Base-by-base conservation (phyloP, 805 yeast species). In the Spathaspora boniae region DNA sequence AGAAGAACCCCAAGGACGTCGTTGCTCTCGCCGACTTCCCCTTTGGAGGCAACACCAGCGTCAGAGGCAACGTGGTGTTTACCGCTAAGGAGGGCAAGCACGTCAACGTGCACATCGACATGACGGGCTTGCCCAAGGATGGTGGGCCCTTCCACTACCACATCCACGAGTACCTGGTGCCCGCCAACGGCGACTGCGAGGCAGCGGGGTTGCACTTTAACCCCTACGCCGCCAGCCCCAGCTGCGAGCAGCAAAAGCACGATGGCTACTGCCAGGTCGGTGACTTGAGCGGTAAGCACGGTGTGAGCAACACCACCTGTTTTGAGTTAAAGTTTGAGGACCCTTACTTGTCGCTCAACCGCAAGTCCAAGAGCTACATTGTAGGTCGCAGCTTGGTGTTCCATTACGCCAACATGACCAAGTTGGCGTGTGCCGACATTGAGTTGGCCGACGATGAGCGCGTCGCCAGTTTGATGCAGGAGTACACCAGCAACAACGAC, bases 231-330 rank as follows among this genome's bases (percentile, higher is more conserved):
- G 81, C 86, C 5, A 58, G 72, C 7, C 56, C 66, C 15, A 67
- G 65, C 32, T 80, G 86, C 56, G 80, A 72, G 35, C 45, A 55
- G 18, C 63, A 65, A 38, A 63, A 62, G 12, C 65, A 71, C 46
- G 82, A 82, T 55, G 55, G 79, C 6, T 62, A 54, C 23, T 82
- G 87, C 54, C 79, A 79, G 56, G 75, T 82, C 27, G 91, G 91
- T 39, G 89, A 82, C 51, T 73, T 82, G 47, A 74, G 85, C 23
- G 91, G 91, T 29, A 82, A 82, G 54, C 88, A 82, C 57, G 91
- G 91, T 9, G 72, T 62, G 60, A 78, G 83, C 50, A 72, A 80
- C 51, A 70, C 85, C 15, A 80, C 86, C 9, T 80, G 86, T 53
- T 80, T 75, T 55, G 82, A 80, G 56, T 63, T 76, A 19, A 66